These are phyloP conservation scores for Heliamphora exappendiculata DNA, from an alignment of 148 eudicot genomes.

Conservation along the genomic window DNA sequence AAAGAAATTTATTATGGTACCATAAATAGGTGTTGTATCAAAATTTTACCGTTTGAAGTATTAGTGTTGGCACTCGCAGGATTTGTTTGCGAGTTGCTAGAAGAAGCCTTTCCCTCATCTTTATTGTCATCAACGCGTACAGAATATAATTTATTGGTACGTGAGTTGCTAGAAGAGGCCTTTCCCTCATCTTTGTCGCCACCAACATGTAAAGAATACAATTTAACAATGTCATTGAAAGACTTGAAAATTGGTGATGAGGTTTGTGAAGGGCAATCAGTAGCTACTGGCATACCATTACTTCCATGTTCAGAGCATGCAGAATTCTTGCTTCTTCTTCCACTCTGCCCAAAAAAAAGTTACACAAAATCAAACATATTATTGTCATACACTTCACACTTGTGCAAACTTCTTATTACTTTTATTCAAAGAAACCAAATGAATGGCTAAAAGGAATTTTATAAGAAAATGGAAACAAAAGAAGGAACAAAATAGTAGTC, in stretches of 20 bases:
- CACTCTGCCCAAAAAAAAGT: slow-evolving; percentile 1
- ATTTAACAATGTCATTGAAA: neutral
- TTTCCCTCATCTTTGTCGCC: slow-evolving; percentile 10
- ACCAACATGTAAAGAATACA: neutral
- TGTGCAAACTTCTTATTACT: too few species aligned
- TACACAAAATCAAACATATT: neutral
- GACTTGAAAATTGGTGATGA: neutral
- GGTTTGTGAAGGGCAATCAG: slow-evolving; percentile 7
- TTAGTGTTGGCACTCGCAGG: neutral
- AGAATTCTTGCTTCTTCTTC: neutral
- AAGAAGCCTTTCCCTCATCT: slow-evolving; percentile 13
- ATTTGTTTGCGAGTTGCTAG: neutral
- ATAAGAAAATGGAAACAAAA: neutral
- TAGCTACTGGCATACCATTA: slow-evolving; percentile 1
- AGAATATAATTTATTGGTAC: slow-evolving; percentile 4
- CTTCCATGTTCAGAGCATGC: slow-evolving; percentile 1
- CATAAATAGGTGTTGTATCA: neutral
- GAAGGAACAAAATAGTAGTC: neutral
- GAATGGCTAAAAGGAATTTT: neutral
- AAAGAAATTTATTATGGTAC: neutral
- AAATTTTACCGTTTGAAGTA: neutral
- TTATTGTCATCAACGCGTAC: neutral
- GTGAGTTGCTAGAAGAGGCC: neutral
- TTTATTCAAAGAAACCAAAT: neutral
- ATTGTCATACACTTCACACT: too few species aligned